Percentiles rank a stretch among this genome's conserved stretches.
phyloP scores from a whole-genome alignment of 306 rosid species.

The Ochetophila trinervis region DNA sequence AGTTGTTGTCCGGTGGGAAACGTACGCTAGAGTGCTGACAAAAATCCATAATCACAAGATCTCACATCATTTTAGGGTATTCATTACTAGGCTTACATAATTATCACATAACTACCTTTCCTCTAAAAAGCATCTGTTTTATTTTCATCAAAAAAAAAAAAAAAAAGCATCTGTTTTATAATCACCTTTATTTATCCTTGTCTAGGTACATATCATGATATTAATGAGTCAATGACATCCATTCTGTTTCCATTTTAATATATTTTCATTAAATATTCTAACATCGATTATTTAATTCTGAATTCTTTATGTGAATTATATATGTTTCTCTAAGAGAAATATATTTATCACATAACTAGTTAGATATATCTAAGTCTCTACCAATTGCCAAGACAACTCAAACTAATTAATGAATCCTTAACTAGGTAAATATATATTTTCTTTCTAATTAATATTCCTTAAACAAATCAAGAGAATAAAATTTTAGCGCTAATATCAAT shows the following conservation, averaged over 20 bases:
- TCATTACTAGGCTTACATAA: conserved; percentile 15
- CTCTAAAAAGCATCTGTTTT: conserved; percentile 6
- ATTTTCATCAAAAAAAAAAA: no score
- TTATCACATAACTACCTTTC: conserved; percentile 17
- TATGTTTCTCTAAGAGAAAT: no score
- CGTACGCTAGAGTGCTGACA: conserved; percentile 28
- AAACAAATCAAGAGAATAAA: no score
- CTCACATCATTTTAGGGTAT: conserved; percentile 25
- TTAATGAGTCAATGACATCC: conserved; percentile 8
- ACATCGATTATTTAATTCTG: no score
- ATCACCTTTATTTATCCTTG: conserved; percentile 9
- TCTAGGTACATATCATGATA: conserved; percentile 8
- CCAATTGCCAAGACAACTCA: no score
- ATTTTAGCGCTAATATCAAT: no score
- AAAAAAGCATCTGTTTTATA: conserved; percentile 11
- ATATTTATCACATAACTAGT: no score
- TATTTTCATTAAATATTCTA: neutral
- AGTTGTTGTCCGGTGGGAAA: conserved; percentile 5
- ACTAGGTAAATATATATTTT: no score
- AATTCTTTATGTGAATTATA: no score
- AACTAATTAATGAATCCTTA: no score
- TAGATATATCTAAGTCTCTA: no score
- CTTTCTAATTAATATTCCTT: no score
- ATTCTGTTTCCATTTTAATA: neutral
- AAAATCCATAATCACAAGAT: conserved; percentile 29